Evolutionary conservation across 805 yeast genomes (phyloP).

Genomic region (Wickerhamomyces ciferrii): DNA sequence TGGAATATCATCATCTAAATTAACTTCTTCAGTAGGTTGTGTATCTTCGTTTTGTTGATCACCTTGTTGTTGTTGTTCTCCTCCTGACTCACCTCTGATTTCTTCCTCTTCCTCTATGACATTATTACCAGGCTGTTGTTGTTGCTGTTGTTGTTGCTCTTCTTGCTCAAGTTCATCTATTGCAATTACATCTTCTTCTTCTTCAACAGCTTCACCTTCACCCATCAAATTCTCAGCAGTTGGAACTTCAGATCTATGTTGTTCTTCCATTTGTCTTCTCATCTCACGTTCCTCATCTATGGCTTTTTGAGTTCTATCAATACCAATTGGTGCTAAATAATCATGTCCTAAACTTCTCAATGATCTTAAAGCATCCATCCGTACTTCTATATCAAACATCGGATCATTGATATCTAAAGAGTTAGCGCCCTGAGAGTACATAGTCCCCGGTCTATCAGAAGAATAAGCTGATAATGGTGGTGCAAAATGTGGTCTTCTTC

Average conservation of each 20-base stretch:
- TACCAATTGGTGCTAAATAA: slow-evolving; percentile 53
- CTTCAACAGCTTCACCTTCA: slow-evolving; percentile 18
- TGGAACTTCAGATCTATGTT: slow-evolving; percentile 14
- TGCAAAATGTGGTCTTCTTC: slow-evolving; percentile 24
- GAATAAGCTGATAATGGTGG: slow-evolving; percentile 55
- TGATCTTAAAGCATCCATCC: slow-evolving; percentile 15
- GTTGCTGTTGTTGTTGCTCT: slow-evolving; percentile 1
- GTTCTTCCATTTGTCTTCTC: slow-evolving; percentile 23
- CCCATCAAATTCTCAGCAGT: slow-evolving; percentile 25
- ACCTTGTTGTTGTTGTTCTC: background rate
- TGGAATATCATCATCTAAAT: slow-evolving; percentile 43
- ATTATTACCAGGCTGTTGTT: background rate
- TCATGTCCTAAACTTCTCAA: slow-evolving; percentile 43
- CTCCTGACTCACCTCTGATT: background rate
- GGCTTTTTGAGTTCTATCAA: slow-evolving; percentile 46
- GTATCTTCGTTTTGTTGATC: slow-evolving; percentile 4
- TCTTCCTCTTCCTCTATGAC: slow-evolving; percentile 1
- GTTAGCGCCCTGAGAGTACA: slow-evolving; percentile 2
- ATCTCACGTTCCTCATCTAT: slow-evolving; percentile 24
- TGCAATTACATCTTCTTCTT: background rate
- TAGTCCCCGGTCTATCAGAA: slow-evolving; percentile 36
- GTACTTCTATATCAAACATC: background rate
- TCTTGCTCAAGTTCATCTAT: slow-evolving; percentile 4
- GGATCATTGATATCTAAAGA: background rate
- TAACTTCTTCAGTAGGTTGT: slow-evolving; percentile 14